Evolutionary conservation across 164 flowering plant genomes (phyloP).

Genomic region (Nymphaea thermarum): DNA sequence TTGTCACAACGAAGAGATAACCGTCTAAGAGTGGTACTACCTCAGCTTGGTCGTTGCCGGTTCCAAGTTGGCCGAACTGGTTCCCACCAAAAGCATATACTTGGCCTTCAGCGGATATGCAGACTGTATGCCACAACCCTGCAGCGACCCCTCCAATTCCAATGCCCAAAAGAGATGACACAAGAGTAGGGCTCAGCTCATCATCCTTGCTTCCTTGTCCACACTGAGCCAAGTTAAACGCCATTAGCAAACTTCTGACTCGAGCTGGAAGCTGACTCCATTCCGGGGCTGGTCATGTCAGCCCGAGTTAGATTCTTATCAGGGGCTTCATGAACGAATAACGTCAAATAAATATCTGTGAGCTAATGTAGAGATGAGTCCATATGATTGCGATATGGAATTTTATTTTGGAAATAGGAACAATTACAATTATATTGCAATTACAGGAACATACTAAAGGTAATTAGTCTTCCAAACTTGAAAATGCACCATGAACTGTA

Average conservation of each 20-base stretch:
- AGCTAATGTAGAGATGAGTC: too few species aligned
- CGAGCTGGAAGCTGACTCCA: neutral
- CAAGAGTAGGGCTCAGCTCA: slow-evolving; percentile 78
- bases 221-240: slow-evolving; percentile 42
- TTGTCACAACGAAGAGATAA: neutral
- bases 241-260: neutral
- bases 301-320: neutral
- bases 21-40: slow-evolving; percentile 14
- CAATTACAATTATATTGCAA: too few species aligned
- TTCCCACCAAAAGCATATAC: slow-evolving; percentile 95
- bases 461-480: too few species aligned
- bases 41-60: slow-evolving; percentile 95
- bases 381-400: too few species aligned
- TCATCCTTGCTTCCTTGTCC: slow-evolving; percentile 98
- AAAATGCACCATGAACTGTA: too few species aligned
- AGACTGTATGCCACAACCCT: slow-evolving; percentile 94
- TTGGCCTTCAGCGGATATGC: slow-evolving; percentile 79
- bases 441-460: too few species aligned
- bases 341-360: too few species aligned
- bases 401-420: too few species aligned
- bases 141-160: slow-evolving; percentile 59
- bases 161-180: slow-evolving; percentile 77
- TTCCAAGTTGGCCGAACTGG: slow-evolving; percentile 98
- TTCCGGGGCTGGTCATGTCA: neutral
- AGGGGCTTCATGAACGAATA: neutral